Percentiles rank a stretch among this genome's conserved stretches.
phyloP scores from a whole-genome alignment of 2,329 filamentous ascomycete genomes.

The Colletotrichum sp. region DNA sequence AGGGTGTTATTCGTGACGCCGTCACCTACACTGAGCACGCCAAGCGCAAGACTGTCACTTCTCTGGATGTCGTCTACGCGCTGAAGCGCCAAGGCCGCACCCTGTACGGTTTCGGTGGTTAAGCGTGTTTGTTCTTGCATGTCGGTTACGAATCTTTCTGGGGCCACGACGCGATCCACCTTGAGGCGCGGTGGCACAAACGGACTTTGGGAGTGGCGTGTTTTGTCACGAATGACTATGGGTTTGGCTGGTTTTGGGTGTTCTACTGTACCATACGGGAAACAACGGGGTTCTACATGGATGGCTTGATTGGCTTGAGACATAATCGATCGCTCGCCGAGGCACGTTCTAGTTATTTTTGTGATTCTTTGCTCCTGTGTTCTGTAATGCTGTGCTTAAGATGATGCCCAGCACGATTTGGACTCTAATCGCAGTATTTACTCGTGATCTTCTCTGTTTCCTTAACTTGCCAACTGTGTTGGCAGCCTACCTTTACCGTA shows the following conservation, averaged over 20 bases:
- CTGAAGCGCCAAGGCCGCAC: conserved; percentile 76
- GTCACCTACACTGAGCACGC: conserved; percentile 83
- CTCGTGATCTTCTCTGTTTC: not conserved
- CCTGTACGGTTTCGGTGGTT: conserved; percentile 91
- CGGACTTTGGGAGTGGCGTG: conserved; percentile 37
- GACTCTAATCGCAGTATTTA: not conserved
- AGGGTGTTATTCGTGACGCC: conserved; percentile 77
- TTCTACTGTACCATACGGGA: conserved; percentile 49
- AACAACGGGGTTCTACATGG: conserved; percentile 38
- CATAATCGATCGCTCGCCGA: conserved; percentile 21
- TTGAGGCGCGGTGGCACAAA: conserved; percentile 7
- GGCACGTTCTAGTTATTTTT: conserved; percentile 14
- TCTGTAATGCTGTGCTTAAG: not conserved
- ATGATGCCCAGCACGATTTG: not conserved
- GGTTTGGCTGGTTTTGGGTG: conserved; percentile 48
- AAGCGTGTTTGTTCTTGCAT: conserved; percentile 44
- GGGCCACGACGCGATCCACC: conserved; percentile 22
- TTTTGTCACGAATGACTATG: conserved; percentile 43
- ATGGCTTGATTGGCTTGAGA: conserved; percentile 23
- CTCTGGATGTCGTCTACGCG: conserved; percentile 71
- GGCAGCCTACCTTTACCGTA: not conserved
- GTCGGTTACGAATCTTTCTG: conserved; percentile 40
- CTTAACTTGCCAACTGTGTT: not conserved
- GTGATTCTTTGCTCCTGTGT: not conserved
- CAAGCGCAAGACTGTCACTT: conserved; percentile 82